Base-by-base conservation (phyloP, 2,329 filamentous ascomycete genomes). In the Purpureocillium takamizusanense region DNA sequence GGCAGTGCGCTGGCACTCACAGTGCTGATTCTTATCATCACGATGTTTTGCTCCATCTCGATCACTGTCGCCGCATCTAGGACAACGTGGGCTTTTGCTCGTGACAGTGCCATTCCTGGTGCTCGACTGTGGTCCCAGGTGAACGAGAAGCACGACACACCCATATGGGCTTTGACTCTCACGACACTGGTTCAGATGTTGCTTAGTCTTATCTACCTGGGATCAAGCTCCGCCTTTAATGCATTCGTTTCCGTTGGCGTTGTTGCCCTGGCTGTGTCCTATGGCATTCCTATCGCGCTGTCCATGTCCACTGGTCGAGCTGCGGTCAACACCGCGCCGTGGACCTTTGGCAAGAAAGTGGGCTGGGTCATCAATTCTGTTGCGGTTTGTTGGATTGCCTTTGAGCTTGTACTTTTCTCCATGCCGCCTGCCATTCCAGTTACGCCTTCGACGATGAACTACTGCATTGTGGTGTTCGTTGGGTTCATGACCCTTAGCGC, bases 41-140 rank as follows among this genome's bases (percentile, higher is more conserved):
- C 70, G 14, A 52, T 78, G 33, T 68, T 77, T 51, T 78, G 74
- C 51, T 74, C 72, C 36, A 69, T 76, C 15, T 70, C 70, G 14
- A 77, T 76, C 57, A 77, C 74, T 1, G 75, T 74, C 6, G 74
- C 75, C 9, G 67, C 74, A 1, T 77, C 74, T 7, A 67, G 76
- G 13, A 74, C 69, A 47, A 75, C 70, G 7, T 80, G 73, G 71
- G 74, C 74, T 1, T 78, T 79, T 46, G 69, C 74, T 28, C 68
- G 74, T 43, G 74, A 78, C 48, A 67, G 68, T 31, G 73, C 72
- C 32, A 71, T 78, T 33, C 74, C 74, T 3, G 58, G 72, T 7
- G 68, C 67, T 5, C 46, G 53, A 4, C 40, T 63, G n/a, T 76
- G 71, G 68, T 66, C 66, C 37, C 56, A 57, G n/a, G 63, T 77